Percentiles rank a stretch among this genome's conserved stretches.
phyloP scores from a whole-genome alignment of 139 green algal species.

The Chlorella sp. region DNA sequence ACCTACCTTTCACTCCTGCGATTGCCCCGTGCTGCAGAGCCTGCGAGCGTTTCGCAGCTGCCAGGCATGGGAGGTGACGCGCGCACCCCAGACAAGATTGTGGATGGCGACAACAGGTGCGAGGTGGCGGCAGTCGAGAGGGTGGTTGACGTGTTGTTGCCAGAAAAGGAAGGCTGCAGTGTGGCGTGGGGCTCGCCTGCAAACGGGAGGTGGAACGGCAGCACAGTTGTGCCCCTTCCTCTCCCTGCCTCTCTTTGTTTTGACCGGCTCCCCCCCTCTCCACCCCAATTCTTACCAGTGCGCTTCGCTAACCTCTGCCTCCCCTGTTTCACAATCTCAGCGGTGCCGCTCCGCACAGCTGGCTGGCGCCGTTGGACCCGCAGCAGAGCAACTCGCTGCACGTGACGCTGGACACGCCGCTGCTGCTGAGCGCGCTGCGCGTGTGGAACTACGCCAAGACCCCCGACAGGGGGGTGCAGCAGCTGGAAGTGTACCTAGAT shows the following conservation, averaged over 20 bases:
- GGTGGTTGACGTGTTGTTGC: neutral
- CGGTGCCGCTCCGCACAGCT: constrained; percentile 39
- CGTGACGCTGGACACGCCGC: constrained; percentile 16
- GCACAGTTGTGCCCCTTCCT: neutral
- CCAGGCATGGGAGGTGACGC: constrained; percentile 44
- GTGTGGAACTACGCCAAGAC: constrained; percentile 58
- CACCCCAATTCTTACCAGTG: neutral
- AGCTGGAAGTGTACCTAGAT: constrained; percentile 51
- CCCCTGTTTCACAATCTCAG: neutral
- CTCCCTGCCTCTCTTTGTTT: neutral
- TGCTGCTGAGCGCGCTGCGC: constrained; percentile 41
- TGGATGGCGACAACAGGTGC: constrained; percentile 35
- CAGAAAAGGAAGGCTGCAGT: neutral
- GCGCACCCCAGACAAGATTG: constrained; percentile 43
- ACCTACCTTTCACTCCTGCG: neutral
- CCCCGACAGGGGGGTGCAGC: constrained; percentile 42
- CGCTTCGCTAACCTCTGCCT: neutral
- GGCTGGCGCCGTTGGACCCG: constrained; percentile 41
- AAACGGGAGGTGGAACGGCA: too few species aligned
- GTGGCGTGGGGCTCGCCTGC: too few species aligned
- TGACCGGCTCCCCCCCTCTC: too few species aligned
- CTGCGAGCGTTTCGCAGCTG: constrained; percentile 36
- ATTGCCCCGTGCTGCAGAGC: neutral
- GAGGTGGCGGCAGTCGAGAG: neutral
- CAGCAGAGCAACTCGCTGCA: constrained; percentile 1